Conservation (phyloP, 371 early-diverging fungal genomes). For the Lichtheimia ornata region DNA sequence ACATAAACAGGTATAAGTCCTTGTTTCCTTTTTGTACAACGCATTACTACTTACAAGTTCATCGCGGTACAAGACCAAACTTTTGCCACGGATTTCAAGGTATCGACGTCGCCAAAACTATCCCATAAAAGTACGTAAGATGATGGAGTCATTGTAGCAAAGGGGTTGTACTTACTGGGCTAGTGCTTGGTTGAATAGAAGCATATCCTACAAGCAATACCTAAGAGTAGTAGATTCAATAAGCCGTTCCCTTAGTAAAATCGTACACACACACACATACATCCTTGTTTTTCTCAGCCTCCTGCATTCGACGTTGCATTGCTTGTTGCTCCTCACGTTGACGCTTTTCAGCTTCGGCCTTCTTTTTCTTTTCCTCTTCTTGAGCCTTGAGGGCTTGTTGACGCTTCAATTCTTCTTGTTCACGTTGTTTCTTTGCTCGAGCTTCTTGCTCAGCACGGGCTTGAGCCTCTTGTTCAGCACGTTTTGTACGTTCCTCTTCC, state of each 20-base stretch:
- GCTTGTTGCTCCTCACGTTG: constrained; percentile 11
- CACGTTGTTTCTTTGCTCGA: constrained; percentile 32
- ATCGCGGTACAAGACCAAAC: constrained; percentile 22
- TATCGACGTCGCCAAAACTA: constrained; percentile 29
- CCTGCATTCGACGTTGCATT: constrained; percentile 24
- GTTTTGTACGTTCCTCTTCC: constrained; percentile 8
- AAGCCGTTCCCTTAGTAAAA: too few relatives aligned
- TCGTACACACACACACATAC: not conserved
- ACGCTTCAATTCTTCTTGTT: constrained; percentile 4
- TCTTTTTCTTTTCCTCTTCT: constrained; percentile 10
- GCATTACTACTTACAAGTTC: not conserved
- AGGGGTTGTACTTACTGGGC: constrained; percentile 19
- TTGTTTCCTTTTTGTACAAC: not conserved
- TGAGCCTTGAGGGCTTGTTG: not conserved
- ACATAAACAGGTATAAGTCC: not conserved
- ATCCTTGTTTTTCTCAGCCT: constrained; percentile 40
- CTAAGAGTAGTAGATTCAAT: not conserved
- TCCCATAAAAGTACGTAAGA: not conserved
- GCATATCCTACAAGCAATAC: constrained; percentile 16
- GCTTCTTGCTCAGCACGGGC: constrained; percentile 20
- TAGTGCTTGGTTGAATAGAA: constrained; percentile 14
- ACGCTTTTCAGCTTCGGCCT: constrained; percentile 12
- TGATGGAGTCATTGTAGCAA: not conserved
- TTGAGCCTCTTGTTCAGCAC: constrained; percentile 9
- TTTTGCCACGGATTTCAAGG: constrained; percentile 25